phyloP scores from a whole-genome alignment of 1,139 yeast species.

The Hyphopichia buzzinii region DNA sequence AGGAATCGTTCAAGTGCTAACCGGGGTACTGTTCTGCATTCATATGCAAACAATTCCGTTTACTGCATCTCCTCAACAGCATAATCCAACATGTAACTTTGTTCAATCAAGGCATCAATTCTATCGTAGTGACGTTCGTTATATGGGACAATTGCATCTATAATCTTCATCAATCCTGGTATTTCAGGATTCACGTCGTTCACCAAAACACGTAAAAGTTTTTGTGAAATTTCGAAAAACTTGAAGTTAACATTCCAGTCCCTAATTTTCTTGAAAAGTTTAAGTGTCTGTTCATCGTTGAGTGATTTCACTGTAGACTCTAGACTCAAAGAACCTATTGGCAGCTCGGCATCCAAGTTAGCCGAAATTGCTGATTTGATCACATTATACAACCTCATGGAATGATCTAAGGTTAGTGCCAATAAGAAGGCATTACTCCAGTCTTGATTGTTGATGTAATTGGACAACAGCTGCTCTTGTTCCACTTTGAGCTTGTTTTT shows the following conservation, averaged over 20 bases:
- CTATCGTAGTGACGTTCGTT: slow-evolving; percentile 81
- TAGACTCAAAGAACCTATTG: slow-evolving; percentile 60
- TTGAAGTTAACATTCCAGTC: slow-evolving; percentile 95
- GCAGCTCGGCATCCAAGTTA: slow-evolving; percentile 44
- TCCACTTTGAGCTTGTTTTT: slow-evolving; percentile 63
- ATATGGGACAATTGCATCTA: slow-evolving; percentile 81
- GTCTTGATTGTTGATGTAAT: slow-evolving; percentile 65
- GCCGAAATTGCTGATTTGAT: slow-evolving; percentile 52
- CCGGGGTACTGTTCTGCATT: neutral
- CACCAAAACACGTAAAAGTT: slow-evolving; percentile 63
- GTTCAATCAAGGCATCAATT: slow-evolving; percentile 76
- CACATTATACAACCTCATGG: slow-evolving; percentile 77
- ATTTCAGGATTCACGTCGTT: slow-evolving; percentile 54
- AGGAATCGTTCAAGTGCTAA: too few species aligned
- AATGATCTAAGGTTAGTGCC: slow-evolving; percentile 82
- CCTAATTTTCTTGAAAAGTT: slow-evolving; percentile 69
- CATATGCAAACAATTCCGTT: neutral
- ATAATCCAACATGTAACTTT: slow-evolving; percentile 81
- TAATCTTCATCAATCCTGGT: slow-evolving; percentile 62
- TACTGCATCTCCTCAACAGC: slow-evolving; percentile 67
- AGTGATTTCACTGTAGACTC: slow-evolving; percentile 64
- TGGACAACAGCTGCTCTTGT: slow-evolving; percentile 81
- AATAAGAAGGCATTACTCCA: slow-evolving; percentile 88
- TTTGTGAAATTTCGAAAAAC: slow-evolving; percentile 78
- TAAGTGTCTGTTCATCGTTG: slow-evolving; percentile 56